Evolutionary conservation across 441 rosid genomes (phyloP), one percentile per base, ranked within the genome.

Genomic region (Eutrema salsugineum): DNA sequence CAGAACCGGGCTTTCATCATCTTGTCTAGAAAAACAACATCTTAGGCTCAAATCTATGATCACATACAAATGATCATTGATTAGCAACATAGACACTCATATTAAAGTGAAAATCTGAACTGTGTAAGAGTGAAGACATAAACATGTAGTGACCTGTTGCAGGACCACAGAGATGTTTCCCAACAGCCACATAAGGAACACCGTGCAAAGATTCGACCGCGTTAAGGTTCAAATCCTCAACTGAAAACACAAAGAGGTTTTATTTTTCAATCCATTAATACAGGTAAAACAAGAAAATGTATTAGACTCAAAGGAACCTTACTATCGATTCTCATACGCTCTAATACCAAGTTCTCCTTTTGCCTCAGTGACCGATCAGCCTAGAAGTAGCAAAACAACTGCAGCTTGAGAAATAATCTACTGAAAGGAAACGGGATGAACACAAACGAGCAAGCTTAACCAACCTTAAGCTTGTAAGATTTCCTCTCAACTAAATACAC

Each of bases 281-380:
- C 78, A 61, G 22, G 49, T 38, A 64, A 71, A 50, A 63, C 58
- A 75, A 51, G 40, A 53, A 44, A 30, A 53, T 5, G 20, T 51
- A 64, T 33, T 71, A 70, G 74, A 59, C 59, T 51, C 28, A 22
- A 33, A 66, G 50, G 81, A 82, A 71, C 43, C 97, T 86, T 91
- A 94, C 97, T 91, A 82, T 94, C 97, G 48, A 94, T 94, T 81
- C 97, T 94, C 90, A 94, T 83, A 57, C 99, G 92, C 89, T 94
- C 97, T 82, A 91, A 83, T 27, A 82, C 79, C 89, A 94, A 80
- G 78, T 87, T 81, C 77, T 90, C 97, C 78, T 88, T 91, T 66
- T 94, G 97, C 59, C 97, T 86, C 88, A 94, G 76, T 63, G 99
- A 91, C 60, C 95, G 88, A 82, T 94, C 99, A 71, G 95, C 97